Evolutionary conservation across 1,284 basidiomycete species (phyloP).

Genomic region (Hemileia vastatrix): DNA sequence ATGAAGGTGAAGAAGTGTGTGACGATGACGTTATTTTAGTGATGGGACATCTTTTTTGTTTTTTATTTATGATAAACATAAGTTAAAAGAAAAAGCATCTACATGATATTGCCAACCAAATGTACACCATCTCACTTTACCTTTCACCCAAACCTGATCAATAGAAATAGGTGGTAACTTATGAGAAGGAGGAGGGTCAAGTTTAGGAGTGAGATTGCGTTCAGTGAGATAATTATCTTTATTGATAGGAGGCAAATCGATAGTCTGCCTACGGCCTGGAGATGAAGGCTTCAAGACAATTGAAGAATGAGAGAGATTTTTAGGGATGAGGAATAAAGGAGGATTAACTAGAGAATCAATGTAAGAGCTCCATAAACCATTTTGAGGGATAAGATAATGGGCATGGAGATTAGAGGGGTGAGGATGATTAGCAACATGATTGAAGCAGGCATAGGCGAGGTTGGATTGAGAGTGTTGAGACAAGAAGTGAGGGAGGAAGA

Average conservation of each 20-base stretch:
- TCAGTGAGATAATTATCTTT: conserved; percentile 7
- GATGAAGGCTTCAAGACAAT: not conserved
- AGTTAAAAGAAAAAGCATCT: not conserved
- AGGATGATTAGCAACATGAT: conserved; percentile 3
- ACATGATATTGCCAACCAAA: conserved; percentile 20
- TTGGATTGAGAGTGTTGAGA: conserved; percentile 4
- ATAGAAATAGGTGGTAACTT: conserved; percentile 6
- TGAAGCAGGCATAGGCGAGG: conserved; percentile 8
- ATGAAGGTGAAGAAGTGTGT: too few species aligned
- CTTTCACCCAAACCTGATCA: conserved; percentile 14
- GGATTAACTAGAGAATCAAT: not conserved
- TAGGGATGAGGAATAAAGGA: conserved; percentile 1
- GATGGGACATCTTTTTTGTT: too few species aligned
- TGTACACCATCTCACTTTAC: conserved; percentile 17
- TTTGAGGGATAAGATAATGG: conserved; percentile 2
- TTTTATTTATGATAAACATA: too few species aligned
- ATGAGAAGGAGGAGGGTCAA: conserved; percentile 3
- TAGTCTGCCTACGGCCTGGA: not conserved
- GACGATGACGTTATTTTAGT: too few species aligned
- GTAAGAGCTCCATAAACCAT: not conserved
- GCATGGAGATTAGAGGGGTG: conserved; percentile 13
- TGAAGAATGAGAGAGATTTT: not conserved
- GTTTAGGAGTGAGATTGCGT: conserved; percentile 3
- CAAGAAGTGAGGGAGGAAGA: conserved; percentile 12
- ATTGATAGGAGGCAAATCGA: conserved; percentile 13